phyloP scores from a whole-genome alignment of 306 rosid genomes.

The Betula pendula region DNA sequence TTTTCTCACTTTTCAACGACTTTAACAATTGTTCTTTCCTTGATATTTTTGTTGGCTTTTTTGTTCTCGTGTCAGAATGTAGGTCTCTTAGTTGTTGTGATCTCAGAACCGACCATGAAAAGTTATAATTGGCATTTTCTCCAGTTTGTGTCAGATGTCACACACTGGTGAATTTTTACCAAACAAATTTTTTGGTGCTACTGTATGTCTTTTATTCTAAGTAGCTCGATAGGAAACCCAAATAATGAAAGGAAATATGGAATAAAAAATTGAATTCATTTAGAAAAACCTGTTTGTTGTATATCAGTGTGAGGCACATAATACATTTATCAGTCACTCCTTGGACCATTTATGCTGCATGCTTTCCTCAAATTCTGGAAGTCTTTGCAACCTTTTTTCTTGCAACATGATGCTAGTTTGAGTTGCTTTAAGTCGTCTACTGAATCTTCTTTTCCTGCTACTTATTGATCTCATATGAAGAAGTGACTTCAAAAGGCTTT shows the following conservation, averaged over 20 bases:
- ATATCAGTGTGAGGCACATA: too few species aligned
- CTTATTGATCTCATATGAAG: too few species aligned
- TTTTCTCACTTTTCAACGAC: neutral
- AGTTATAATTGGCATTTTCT: slow-evolving; percentile 1
- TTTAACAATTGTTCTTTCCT: neutral
- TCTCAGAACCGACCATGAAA: neutral
- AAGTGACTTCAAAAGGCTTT: too few species aligned
- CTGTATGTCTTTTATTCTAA: neutral
- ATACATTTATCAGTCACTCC: too few species aligned
- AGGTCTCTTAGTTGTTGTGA: neutral
- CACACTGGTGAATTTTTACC: neutral
- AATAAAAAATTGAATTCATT: too few species aligned
- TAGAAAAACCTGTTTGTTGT: too few species aligned
- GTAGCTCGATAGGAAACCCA: neutral
- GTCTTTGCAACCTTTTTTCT: too few species aligned
- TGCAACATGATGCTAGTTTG: too few species aligned
- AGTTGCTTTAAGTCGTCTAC: too few species aligned
- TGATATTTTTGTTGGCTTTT: neutral
- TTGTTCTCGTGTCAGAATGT: slow-evolving; percentile 4
- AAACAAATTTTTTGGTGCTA: neutral
- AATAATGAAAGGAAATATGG: neutral
- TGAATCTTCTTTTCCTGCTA: too few species aligned
- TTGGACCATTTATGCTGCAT: too few species aligned
- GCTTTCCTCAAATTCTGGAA: too few species aligned
- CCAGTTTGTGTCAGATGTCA: neutral